Evolutionary conservation across 2,329 filamentous ascomycete species (phyloP), one percentile per base, ranked within the genome.

Genomic region (Colletotrichum costaricense): DNA sequence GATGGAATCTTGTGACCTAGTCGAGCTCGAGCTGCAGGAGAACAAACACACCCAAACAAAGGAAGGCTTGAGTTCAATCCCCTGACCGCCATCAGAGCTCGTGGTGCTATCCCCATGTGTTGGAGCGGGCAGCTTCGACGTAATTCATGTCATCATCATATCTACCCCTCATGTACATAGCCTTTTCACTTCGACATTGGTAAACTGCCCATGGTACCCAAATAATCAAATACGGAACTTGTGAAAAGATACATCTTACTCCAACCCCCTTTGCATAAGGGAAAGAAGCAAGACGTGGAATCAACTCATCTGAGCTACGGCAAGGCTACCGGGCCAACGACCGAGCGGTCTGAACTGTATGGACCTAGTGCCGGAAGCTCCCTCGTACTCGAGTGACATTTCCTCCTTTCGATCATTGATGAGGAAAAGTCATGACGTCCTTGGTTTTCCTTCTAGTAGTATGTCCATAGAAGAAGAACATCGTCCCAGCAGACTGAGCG

Each of bases 381-480:
- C 16, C 42, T n/a, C 19, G 19, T 49, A n/a, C 3, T n/a, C 16
- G 6, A 7, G 19, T 22, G 19, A 22, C 35, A 24, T 11, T 63
- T 22, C 22, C 9, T 8, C 22, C n/a, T 57, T 69, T 69, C 60
- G 72, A 73, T 74, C 55, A 66, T 65, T 33, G 42, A 58, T 42
- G 5, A 42, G 42, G 1, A 30, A 35, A 56, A 69, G 73, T 74
- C 73, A 74, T 74, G 73, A 74, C 73, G 73, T 72, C 52, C 55
- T 3, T 16, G 19, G 35, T 49, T 5, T 16, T 11, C 19, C 16
- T 49, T 2, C 42, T 49, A 3, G 19, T 5, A 11, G 5, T 42
- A 19, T 42, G 16, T 1, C 1, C 16, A 19, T 7, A n/a, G 42
- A 5, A 19, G 30, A 49, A 42, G 6, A 4, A 58, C 9, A 19